Percentiles rank a stretch among this genome's conserved stretches.
Conservation (phyloP, 1,284 basidiomycete species). For the Trichosporon inkin region DNA sequence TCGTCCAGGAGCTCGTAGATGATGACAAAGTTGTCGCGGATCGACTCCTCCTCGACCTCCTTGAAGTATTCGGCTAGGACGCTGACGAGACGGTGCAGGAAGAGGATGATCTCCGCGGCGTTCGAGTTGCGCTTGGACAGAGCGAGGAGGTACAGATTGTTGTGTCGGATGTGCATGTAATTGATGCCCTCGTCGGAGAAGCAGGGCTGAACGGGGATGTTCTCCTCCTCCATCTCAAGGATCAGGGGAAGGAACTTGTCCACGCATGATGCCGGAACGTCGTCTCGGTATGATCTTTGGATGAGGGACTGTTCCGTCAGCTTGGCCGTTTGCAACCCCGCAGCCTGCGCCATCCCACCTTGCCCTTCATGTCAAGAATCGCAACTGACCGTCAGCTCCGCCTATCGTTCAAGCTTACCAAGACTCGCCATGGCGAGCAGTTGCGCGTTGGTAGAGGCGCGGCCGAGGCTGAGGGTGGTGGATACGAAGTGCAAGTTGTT, state of each 20-base stretch:
- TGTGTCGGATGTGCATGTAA: constrained; percentile 98
- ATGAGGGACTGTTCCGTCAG: constrained; percentile 70
- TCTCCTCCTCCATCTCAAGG: constrained; percentile 96
- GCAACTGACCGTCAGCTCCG: constrained; percentile 57
- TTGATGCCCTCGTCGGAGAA: constrained; percentile 91
- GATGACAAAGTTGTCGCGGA: constrained; percentile 97
- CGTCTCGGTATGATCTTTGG: constrained; percentile 95
- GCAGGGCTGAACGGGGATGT: constrained; percentile 88
- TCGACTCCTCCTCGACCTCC: constrained; percentile 97
- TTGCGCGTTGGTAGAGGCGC: neutral
- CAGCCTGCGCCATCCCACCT: constrained; percentile 26
- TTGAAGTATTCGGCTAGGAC: constrained; percentile 96
- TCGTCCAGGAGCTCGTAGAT: constrained; percentile 97
- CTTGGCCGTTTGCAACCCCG: neutral
- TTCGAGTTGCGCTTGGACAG: constrained; percentile 94
- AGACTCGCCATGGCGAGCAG: constrained; percentile 37
- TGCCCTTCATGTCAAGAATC: constrained; percentile 97
- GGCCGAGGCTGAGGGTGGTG: neutral
- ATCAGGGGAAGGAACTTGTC: constrained; percentile 92
- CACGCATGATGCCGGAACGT: constrained; percentile 81
- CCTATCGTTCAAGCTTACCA: constrained; percentile 20
- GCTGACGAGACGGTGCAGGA: constrained; percentile 79
- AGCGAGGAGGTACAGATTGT: constrained; percentile 93
- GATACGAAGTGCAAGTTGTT: neutral
- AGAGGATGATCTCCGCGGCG: constrained; percentile 92